These are phyloP conservation scores for Drechslerella coelobrocha DNA, from an alignment of 2,329 filamentous ascomycete species.

Conservation along the genomic window DNA sequence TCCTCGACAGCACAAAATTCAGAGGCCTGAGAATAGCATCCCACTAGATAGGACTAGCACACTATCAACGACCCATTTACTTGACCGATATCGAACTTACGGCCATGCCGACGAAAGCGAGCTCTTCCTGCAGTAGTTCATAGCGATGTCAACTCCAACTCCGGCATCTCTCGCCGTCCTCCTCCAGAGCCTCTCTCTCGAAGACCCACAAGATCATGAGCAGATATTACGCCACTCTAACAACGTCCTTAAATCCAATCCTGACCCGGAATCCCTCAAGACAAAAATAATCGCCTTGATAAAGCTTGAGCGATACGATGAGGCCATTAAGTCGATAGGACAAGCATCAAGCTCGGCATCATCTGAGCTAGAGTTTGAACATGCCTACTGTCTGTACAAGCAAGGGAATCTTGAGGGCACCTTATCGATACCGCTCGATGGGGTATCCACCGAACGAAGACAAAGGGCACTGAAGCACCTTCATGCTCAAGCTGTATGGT, in stretches of 20 bases:
- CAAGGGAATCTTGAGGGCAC: slow-evolving; percentile 73
- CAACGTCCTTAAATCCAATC: slow-evolving; percentile 68
- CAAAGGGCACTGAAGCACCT: slow-evolving; percentile 63
- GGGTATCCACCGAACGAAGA: slow-evolving; percentile 37
- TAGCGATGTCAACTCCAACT: slow-evolving; percentile 50
- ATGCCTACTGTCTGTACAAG: slow-evolving; percentile 85
- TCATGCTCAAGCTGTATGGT: slow-evolving; percentile 62
- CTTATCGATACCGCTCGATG: slow-evolving; percentile 59
- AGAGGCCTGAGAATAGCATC: background rate
- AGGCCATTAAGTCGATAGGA: slow-evolving; percentile 73
- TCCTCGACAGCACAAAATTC: slow-evolving; percentile 6
- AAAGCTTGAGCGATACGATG: slow-evolving; percentile 81
- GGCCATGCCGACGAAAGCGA: slow-evolving; percentile 10
- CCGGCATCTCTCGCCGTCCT: slow-evolving; percentile 53
- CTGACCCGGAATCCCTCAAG: slow-evolving; percentile 69
- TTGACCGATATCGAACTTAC: background rate
- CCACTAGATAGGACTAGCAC: background rate
- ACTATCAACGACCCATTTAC: background rate
- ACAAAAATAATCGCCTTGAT: slow-evolving; percentile 76
- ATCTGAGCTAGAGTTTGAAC: slow-evolving; percentile 71
- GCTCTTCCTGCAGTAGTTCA: background rate
- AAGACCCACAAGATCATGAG: slow-evolving; percentile 67
- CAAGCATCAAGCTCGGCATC: slow-evolving; percentile 67
- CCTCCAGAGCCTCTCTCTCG: slow-evolving; percentile 52
- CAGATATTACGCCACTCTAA: slow-evolving; percentile 72